Percentiles rank a stretch among this genome's conserved stretches.
Evolutionary conservation across 495 filamentous ascomycete genomes (phyloP).

Genomic region (Aeminium ludgeri): DNA sequence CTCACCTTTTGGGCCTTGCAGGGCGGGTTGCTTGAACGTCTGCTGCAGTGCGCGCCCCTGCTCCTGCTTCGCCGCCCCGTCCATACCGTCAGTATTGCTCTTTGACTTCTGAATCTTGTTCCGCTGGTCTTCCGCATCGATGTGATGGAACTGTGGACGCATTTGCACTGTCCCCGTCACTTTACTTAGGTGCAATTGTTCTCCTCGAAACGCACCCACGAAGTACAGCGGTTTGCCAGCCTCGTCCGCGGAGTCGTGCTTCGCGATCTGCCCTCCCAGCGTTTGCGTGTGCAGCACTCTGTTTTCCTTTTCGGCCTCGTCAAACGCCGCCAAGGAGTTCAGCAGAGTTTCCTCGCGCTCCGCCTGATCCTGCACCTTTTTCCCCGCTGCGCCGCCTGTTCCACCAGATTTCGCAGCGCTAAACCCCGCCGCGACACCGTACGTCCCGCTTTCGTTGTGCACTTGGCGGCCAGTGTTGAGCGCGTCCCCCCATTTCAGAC

Average conservation of each 20-base stretch:
- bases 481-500: conserved; percentile 36
- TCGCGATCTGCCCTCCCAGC: conserved; percentile 49
- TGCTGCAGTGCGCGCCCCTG: conserved; percentile 51
- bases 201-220: conserved; percentile 50
- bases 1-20: conserved; percentile 25
- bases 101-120: conserved; percentile 16
- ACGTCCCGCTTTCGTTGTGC: conserved; percentile 7
- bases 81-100: not conserved
- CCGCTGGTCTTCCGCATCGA: conserved; percentile 48
- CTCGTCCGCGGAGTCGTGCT: conserved; percentile 25
- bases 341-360: conserved; percentile 7
- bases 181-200: conserved; percentile 50
- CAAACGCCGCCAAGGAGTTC: conserved; percentile 23
- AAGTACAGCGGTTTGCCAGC: conserved; percentile 50
- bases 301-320: conserved; percentile 31
- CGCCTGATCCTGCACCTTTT: conserved; percentile 26
- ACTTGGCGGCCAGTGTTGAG: conserved; percentile 8
- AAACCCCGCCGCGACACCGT: conserved; percentile 39
- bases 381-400: conserved; percentile 20
- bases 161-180: conserved; percentile 54
- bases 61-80: not conserved
- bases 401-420: conserved; percentile 18
- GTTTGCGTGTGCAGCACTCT: conserved; percentile 41
- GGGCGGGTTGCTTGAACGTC: conserved; percentile 35
- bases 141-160: conserved; percentile 56